Evolutionary conservation across 441 rosid genomes (phyloP), one percentile per base, ranked within the genome.

Genomic region (Syzygium malaccense): DNA sequence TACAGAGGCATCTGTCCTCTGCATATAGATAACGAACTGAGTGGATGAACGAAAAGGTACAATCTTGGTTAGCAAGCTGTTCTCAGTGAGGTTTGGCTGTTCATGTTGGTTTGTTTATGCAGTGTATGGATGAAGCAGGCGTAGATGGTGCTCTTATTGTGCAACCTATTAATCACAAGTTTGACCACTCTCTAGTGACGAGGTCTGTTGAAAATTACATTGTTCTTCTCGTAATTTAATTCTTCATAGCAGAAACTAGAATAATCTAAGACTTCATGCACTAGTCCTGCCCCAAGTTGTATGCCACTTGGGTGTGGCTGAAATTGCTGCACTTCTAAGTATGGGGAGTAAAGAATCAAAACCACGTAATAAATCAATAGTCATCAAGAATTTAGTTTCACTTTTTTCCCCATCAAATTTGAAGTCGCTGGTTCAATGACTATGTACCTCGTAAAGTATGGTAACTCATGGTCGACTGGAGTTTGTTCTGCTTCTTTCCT

Each of bases 121-220:
- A 96, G 99, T 92, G 93, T 91, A 95, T 98, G 99, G 98, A 94
- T 92, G 96, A 94, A 92, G 98, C 98, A 75, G 94, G 94, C 28
- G 97, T 98, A 62, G 98, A 96, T 89, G 99, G 99, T 89, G 99
- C 99, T 78, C 97, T 98, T 79, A 95, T 96, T 88, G 99, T 98
- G 88, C 99, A 98, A 91, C 99, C 99, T 89, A 98, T 96, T 87
- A 95, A 95, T 94, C 99, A 98, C 92, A 96, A 93, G 91, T 96
- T 96, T 57, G 99, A 96, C 91, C 99, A 97, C 91, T 98, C 99
- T 89, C 88, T 96, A 84, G 95, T 95, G 32, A 94, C 98, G 60
- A 96, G 99, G 99, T 96, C 60, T 60, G 91, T 66, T 86, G 57
- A 54, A 85, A 32, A 78, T 41, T 28, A n/a, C 10, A 26, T 56